Percentiles rank a stretch among this genome's conserved stretches.
phyloP scores from a whole-genome alignment of 805 yeast genomes.

The Kazachstania bromeliacearum region DNA sequence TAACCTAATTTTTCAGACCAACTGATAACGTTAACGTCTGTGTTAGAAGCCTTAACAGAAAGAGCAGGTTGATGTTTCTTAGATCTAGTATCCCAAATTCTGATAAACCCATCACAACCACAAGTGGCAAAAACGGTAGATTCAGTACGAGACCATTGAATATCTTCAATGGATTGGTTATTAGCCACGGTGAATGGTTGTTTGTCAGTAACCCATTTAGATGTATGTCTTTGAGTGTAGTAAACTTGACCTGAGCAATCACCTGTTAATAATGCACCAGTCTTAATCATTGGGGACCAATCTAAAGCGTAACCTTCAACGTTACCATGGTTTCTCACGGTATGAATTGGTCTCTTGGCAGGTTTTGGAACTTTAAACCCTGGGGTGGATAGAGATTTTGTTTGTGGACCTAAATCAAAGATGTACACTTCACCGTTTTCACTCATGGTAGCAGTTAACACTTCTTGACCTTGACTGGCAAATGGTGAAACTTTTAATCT shows the following conservation, averaged over 20 bases:
- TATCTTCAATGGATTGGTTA: constrained; percentile 81
- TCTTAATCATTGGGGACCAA: constrained; percentile 81
- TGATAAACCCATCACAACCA: constrained; percentile 67
- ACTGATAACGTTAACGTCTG: constrained; percentile 90
- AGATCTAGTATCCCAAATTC: constrained; percentile 96
- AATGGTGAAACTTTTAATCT: constrained; percentile 79
- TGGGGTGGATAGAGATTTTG: constrained; percentile 78
- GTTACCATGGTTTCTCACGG: constrained; percentile 75
- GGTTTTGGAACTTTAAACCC: constrained; percentile 74
- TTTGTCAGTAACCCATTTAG: constrained; percentile 79
- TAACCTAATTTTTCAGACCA: constrained; percentile 88
- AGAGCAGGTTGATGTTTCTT: constrained; percentile 87
- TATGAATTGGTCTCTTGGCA: constrained; percentile 71
- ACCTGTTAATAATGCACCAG: constrained; percentile 81
- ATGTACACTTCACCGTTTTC: constrained; percentile 87
- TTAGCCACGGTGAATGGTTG: constrained; percentile 58
- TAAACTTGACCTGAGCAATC: constrained; percentile 79
- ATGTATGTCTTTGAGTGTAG: constrained; percentile 65
- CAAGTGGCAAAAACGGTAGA: constrained; percentile 91
- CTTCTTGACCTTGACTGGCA: constrained; percentile 55
- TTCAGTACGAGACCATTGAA: constrained; percentile 93
- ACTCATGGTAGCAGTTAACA: constrained; percentile 76
- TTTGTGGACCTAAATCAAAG: constrained; percentile 72
- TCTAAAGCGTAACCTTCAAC: constrained; percentile 97
- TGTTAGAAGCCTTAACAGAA: constrained; percentile 64